Percentiles rank a stretch among this genome's conserved stretches.
These are phyloP conservation scores for Rhizopus stolonifer DNA, from an alignment of 371 early-diverging fungal species.

Conservation along the genomic window DNA sequence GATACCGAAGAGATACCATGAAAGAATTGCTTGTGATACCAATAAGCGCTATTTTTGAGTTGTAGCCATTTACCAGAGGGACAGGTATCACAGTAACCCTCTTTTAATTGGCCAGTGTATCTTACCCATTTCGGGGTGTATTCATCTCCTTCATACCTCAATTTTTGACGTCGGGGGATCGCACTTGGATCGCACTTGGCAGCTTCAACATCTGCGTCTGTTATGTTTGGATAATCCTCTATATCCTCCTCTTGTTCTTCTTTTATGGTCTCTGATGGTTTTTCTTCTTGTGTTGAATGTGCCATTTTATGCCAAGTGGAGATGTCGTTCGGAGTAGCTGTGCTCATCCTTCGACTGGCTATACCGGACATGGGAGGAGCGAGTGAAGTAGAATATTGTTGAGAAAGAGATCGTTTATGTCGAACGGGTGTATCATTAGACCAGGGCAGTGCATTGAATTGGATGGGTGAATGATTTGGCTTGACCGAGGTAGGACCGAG, in stretches of 20 bases:
- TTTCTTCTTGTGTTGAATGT: background rate
- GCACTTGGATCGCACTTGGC: constrained; percentile 33
- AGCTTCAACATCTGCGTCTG: constrained; percentile 35
- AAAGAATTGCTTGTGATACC: constrained; percentile 93
- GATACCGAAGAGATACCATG: constrained; percentile 90
- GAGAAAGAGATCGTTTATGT: constrained; percentile 18
- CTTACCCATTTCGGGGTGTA: constrained; percentile 92
- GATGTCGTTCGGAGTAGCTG: constrained; percentile 23
- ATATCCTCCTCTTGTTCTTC: background rate
- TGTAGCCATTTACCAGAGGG: constrained; percentile 88
- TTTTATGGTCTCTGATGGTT: background rate
- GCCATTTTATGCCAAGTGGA: constrained; percentile 19
- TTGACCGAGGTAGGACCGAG: constrained; percentile 1
- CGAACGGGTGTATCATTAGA: constrained; percentile 1
- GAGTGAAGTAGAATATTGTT: constrained; percentile 6
- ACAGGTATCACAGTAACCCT: constrained; percentile 89
- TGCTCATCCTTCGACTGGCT: constrained; percentile 14
- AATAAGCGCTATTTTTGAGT: constrained; percentile 89
- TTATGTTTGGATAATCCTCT: constrained; percentile 31
- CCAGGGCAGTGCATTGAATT: constrained; percentile 20
- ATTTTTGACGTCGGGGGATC: constrained; percentile 62
- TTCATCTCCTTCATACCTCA: constrained; percentile 71
- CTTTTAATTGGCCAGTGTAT: constrained; percentile 73
- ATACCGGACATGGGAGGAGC: constrained; percentile 21
- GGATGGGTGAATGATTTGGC: constrained; percentile 10